Base-by-base conservation (phyloP, 176 grass and related monocot species). In the Dendrocalamus sinicus region DNA sequence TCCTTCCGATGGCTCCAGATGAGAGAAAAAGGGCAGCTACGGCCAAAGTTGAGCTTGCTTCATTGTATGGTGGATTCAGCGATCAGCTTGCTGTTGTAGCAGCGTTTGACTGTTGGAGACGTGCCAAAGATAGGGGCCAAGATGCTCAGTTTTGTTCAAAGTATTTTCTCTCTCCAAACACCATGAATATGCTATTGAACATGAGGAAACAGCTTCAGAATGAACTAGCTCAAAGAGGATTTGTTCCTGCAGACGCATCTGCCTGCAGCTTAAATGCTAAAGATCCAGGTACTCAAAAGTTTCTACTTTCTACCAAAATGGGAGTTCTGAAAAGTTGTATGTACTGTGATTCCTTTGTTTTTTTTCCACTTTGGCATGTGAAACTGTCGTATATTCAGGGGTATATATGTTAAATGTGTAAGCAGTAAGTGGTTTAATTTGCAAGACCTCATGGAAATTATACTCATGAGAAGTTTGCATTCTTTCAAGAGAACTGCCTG, bases 31-130 rank as follows among this genome's bases (percentile, higher is more conserved):
- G 57, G 72, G 93, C 90, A 43, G 59, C 40, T 7, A 46, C 82
- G 68, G 93, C 91, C 44, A 98, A 90, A 84, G 88, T 93, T 88
- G 90, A 99, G 60, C 84, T 99, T 84, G 93, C 96, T 81, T 95
- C 93, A 14, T 77, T 96, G 64, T 99, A 94, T 91, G 96, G 96
- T 73, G 96, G 96, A 11, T 96, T 85, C 86, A 96, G 93, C 48
- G 96, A 99, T 50, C 93, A 99, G 57, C 88, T 96, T 64, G 92
- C 96, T 57, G 86, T 99, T 77, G 92, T 96, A 77, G 96, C 91
- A 50, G 96, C 93, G 76, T 96, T 92, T 68, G 92, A 99, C 48
- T 92, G 93, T 84, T 99, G 96, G 92, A 95, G 85, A 47, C 32
- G 68, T 83, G 96, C 96, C 52, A 99, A 89, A 88, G 90, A 88